Base-by-base conservation (phyloP, 2,329 filamentous ascomycete species). In the Paradendryphiella salina region DNA sequence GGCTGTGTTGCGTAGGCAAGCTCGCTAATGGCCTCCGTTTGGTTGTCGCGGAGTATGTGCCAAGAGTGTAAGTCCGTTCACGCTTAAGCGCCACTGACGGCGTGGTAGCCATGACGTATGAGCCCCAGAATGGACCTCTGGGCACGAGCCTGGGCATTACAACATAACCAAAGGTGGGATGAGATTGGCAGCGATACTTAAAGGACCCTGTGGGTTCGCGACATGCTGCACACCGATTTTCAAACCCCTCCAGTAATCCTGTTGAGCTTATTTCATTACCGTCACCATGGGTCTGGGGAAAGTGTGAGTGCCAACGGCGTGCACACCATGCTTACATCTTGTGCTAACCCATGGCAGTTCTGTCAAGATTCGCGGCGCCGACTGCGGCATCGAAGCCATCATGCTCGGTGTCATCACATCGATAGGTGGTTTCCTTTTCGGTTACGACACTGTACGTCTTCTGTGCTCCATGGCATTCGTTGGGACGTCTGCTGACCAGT, bases 381-480 rank as follows among this genome's bases (percentile, higher is more conserved):
- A 66, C 21, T 66, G 64, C 35, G 66, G 67, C 23, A 67, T 67
- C 9, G 67, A 70, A 44, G 74, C 75, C 28, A 69, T 75, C 51
- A 73, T 89, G 75, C 80, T 84, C 21, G 81, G 80, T 36, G 70
- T 78, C 28, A 74, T 80, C 34, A 82, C 82, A 35, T 81, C 79
- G 36, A 78, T 85, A 33, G 83, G 83, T 53, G 83, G 82, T 39
- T 83, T 84, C 67, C 77, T 86, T 54, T 85, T 85, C 66, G 84
- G 83, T 39, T 85, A 85, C 59, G 83, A 85, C 58, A 85, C 82
- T 8, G 83, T 63, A 62, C 15, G 56, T 28, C n/a, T 6, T 20
- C 14, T 18, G 7, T 3, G 11, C 13, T n/a, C 17, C 7, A 21
- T 21, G 31, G 10, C 32, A 8, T 39, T 17, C 13, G 20, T 17